Conservation (phyloP, 2,329 filamentous ascomycete genomes). For the Akanthomyces muscarius region DNA sequence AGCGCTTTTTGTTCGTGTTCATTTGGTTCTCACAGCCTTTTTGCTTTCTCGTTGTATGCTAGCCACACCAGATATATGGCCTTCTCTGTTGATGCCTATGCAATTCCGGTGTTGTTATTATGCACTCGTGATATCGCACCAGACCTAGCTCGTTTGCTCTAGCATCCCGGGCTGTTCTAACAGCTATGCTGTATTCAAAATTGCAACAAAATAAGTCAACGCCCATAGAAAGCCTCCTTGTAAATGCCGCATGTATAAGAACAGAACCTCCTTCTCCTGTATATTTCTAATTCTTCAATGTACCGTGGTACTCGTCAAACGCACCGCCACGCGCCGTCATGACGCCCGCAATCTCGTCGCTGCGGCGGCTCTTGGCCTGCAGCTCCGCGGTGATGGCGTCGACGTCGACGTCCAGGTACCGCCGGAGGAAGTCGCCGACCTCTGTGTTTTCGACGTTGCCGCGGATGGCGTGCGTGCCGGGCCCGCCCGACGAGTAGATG, state of each 20-base stretch:
- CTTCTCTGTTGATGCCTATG: neutral
- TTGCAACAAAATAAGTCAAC: neutral
- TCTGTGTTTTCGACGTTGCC: conserved; percentile 97
- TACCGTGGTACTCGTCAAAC: conserved; percentile 13
- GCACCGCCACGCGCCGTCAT: neutral
- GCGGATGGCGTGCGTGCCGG: conserved; percentile 58
- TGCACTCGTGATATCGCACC: neutral
- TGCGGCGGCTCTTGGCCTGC: conserved; percentile 43
- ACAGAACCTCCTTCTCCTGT: no score
- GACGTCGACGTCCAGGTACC: conserved; percentile 78
- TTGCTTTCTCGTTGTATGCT: neutral
- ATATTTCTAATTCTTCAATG: neutral
- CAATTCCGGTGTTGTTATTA: neutral
- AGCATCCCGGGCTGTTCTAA: neutral
- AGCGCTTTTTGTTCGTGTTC: neutral
- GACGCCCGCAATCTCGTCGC: conserved; percentile 8
- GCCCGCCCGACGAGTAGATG: conserved; percentile 77
- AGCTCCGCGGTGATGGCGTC: conserved; percentile 74
- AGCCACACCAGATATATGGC: neutral
- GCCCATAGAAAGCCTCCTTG: neutral
- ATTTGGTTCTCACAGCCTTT: neutral
- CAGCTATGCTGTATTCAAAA: neutral
- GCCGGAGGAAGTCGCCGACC: conserved; percentile 73
- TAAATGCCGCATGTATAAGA: neutral
- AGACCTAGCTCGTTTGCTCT: neutral